Conservation (phyloP, 2,329 filamentous ascomycete genomes). For the Colletotrichum lupini region DNA sequence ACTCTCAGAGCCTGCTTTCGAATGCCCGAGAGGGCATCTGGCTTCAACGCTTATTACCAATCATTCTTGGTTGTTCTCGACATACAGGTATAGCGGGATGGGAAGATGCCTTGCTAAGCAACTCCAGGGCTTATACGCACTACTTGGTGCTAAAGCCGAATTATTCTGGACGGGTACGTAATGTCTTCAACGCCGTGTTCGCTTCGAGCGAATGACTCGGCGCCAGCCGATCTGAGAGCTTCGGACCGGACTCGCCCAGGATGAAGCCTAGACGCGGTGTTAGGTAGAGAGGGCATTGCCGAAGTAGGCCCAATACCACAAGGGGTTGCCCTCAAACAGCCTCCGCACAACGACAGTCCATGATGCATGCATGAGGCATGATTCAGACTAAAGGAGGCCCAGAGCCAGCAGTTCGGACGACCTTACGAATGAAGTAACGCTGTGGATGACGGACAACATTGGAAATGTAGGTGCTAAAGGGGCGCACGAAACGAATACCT, state of each 20-base stretch:
- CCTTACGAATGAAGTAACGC: conserved; percentile 7
- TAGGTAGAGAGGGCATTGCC: not conserved
- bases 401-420: conserved; percentile 28
- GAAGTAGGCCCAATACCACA: conserved; percentile 1
- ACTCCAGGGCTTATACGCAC: conserved; percentile 1
- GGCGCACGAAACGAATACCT: conserved; percentile 1
- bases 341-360: conserved; percentile 3
- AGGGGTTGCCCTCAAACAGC: conserved; percentile 1
- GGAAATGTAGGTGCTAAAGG: not conserved
- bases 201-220: conserved; percentile 30
- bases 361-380: conserved; percentile 32
- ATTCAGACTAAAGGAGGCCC: conserved; percentile 2
- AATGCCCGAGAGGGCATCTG: not conserved
- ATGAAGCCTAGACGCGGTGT: conserved; percentile 2
- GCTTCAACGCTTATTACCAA: not conserved
- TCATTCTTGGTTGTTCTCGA: not conserved
- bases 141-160: not conserved
- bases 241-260: conserved; percentile 28
- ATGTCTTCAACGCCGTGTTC: conserved; percentile 18
- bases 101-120: not conserved
- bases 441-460: not conserved
- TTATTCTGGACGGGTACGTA: conserved; percentile 9
- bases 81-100: conserved; percentile 5
- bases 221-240: conserved; percentile 19
- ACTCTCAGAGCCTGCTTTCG: not conserved